Base-by-base conservation (phyloP, 176 grass and related monocot species). In the Panicum miliaceum region DNA sequence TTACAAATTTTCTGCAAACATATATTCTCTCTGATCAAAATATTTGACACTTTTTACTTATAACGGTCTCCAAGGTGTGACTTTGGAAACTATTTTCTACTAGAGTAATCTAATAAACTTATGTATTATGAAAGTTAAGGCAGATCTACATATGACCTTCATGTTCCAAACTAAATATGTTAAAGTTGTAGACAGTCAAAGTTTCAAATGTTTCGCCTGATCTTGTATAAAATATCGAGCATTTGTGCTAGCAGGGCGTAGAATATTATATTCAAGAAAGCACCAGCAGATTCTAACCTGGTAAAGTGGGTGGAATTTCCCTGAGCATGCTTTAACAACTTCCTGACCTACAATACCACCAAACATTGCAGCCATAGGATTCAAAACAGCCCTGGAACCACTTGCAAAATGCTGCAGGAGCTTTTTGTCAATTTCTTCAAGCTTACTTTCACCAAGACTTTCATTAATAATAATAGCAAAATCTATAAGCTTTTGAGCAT, bases 301-400 rank as follows among this genome's bases (percentile, higher is more conserved):
- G 84, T 92, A 92, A 87, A 97, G 84, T 57, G 94, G 94, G 84
- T 94, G 94, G 67, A 97, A 97, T 88, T 97, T 97, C 54, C 94
- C 90, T 41, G 94, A 97, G 78, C 94, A 97, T 18, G 92, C 94
- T 84, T 97, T 94, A 43, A 97, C 92, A 73, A 97, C 84, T 64
- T 97, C 94, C 86, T 97, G 94, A 5, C 92, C 94, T 26, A 97
- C 94, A 81, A 97, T 92, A 67, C 94, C 94, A 25, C 92, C 92
- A 88, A 97, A 94, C 84, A 97, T 89, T 89, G 92, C 92, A 68
- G 94, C 90, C 94, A 97, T 94, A 37, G 92, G 94, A 83, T 97
- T 97, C 84, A 97, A 84, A 89, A 94, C 80, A 69, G 95, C 90
- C 76, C 71, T 86, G 66, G 95, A 94, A 73, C 92, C 95, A 86